Percentiles rank a stretch among this genome's conserved stretches.
phyloP scores from a whole-genome alignment of 1,284 basidiomycete genomes.

The Marasmius oreades region DNA sequence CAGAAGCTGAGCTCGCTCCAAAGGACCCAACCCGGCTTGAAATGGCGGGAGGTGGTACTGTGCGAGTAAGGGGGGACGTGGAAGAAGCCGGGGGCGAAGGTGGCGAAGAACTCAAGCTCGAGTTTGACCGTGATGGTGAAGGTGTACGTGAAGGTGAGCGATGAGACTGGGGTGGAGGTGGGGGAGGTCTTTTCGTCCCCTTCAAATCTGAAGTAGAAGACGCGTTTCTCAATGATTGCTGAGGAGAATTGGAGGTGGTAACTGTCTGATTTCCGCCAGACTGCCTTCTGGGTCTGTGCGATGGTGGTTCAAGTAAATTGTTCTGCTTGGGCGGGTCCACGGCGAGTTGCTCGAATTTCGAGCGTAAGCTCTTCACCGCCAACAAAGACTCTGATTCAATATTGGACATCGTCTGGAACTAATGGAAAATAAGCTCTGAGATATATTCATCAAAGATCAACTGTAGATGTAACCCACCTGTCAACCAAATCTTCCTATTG shows the following conservation, averaged over 20 bases:
- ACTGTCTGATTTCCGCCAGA: conserved; percentile 28
- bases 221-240: conserved; percentile 31
- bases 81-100: conserved; percentile 25
- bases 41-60: conserved; percentile 29
- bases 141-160: conserved; percentile 2
- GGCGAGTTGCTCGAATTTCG: conserved; percentile 62
- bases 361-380: conserved; percentile 64
- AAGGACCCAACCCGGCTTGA: background rate
- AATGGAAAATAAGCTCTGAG: background rate
- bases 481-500: background rate
- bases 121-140: conserved; percentile 21
- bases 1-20: background rate
- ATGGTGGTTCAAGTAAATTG: conserved; percentile 24
- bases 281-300: background rate
- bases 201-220: conserved; percentile 56
- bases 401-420: conserved; percentile 20
- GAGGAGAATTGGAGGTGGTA: conserved; percentile 22
- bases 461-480: background rate
- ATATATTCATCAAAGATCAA: background rate
- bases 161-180: conserved; percentile 41
- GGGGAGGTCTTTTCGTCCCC: conserved; percentile 45
- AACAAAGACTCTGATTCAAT: conserved; percentile 51
- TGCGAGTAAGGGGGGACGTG: conserved; percentile 40
- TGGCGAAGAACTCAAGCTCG: conserved; percentile 15
- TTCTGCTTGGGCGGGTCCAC: conserved; percentile 25